Evolutionary conservation across 345 rosid genomes (phyloP).

Genomic region (Aegle marmelos): DNA sequence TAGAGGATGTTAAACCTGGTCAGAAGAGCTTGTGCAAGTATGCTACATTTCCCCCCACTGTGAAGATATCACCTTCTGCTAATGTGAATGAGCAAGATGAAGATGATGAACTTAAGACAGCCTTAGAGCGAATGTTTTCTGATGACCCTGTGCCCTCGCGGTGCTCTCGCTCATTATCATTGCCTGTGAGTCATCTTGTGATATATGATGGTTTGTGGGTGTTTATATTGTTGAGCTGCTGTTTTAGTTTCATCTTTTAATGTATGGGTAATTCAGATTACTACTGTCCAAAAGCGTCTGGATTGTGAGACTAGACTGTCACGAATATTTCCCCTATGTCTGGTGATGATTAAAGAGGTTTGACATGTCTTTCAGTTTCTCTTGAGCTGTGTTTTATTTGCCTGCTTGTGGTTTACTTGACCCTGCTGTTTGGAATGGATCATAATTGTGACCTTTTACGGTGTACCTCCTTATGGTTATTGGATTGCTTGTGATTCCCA

Average conservation of each 20-base stretch:
- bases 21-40: slow-evolving; percentile 26
- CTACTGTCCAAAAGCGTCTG: background rate
- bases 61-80: slow-evolving; percentile 11
- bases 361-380: background rate
- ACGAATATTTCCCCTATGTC: background rate
- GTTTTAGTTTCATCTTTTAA: background rate
- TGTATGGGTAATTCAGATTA: background rate
- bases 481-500: background rate
- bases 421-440: background rate
- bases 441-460: background rate
- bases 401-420: background rate
- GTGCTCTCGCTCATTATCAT: slow-evolving; percentile 14
- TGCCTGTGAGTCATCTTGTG: slow-evolving; percentile 36
- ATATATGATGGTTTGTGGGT: background rate
- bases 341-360: background rate
- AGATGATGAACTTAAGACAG: slow-evolving; percentile 32
- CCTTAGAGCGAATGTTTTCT: slow-evolving; percentile 32
- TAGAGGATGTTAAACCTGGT: slow-evolving; percentile 13
- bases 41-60: slow-evolving; percentile 24
- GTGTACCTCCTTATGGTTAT: background rate
- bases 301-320: background rate
- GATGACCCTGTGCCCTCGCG: slow-evolving; percentile 19
- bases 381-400: background rate
- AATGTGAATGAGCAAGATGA: slow-evolving; percentile 31
- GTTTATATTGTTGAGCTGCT: background rate